These are phyloP conservation scores for Meira nashicola DNA, from an alignment of 1,284 basidiomycete genomes.

Conservation along the genomic window DNA sequence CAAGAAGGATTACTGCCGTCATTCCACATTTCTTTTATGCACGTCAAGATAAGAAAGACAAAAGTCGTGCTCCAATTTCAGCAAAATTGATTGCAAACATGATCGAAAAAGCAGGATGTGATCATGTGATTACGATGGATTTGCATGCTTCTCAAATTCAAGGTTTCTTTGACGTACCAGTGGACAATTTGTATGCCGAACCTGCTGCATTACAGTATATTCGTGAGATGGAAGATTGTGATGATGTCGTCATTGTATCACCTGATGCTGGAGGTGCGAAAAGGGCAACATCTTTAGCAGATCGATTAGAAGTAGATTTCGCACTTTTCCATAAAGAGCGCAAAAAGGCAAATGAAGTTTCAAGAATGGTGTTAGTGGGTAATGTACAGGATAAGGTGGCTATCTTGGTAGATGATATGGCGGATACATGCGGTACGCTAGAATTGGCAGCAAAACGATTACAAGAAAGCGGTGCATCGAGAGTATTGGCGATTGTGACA, in stretches of 20 bases:
- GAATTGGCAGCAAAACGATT: slow-evolving; percentile 86
- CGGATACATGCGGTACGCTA: slow-evolving; percentile 96
- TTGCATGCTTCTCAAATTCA: slow-evolving; percentile 57
- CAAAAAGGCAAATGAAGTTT: slow-evolving; percentile 98
- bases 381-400: slow-evolving; percentile 88
- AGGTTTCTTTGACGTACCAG: slow-evolving; percentile 99
- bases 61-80: slow-evolving; percentile 94
- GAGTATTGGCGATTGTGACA: slow-evolving; percentile 89
- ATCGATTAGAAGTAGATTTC: slow-evolving; percentile 93
- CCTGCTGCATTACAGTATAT: slow-evolving; percentile 95
- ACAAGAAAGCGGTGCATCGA: slow-evolving; percentile 78
- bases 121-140: slow-evolving; percentile 75
- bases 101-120: slow-evolving; percentile 93
- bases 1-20: slow-evolving; percentile 91
- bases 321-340: slow-evolving; percentile 99
- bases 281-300: slow-evolving; percentile 96
- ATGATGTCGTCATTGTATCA: slow-evolving; percentile 90
- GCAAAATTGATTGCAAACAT: slow-evolving; percentile 99
- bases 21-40: slow-evolving; percentile 54
- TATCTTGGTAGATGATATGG: slow-evolving; percentile 99
- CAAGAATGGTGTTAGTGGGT: slow-evolving; percentile 96
- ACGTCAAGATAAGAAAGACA: slow-evolving; percentile 94
- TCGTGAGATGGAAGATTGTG: slow-evolving; percentile 79
- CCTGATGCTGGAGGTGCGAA: slow-evolving; percentile 98
- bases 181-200: slow-evolving; percentile 96